phyloP scores from a whole-genome alignment of 2,329 filamentous ascomycete genomes.

The Clonostachys byssicola region DNA sequence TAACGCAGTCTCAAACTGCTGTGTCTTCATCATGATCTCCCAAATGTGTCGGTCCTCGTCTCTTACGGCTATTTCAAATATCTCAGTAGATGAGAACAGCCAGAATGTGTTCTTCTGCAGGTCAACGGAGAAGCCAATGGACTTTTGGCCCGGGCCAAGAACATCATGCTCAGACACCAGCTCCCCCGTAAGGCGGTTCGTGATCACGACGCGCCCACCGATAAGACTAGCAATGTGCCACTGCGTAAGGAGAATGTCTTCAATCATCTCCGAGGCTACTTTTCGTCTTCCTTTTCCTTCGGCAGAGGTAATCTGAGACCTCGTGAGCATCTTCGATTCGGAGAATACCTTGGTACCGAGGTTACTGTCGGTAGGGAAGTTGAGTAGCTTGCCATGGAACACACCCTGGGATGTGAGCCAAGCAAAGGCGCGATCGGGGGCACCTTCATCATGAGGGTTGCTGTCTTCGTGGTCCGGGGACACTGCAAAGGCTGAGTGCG shows the following conservation, averaged over 20 bases:
- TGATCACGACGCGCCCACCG: slow-evolving; percentile 76
- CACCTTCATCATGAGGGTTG: slow-evolving; percentile 16
- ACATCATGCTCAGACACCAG: slow-evolving; percentile 83
- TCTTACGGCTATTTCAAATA: slow-evolving; percentile 87
- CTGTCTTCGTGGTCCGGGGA: slow-evolving; percentile 68
- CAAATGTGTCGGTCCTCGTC: slow-evolving; percentile 92
- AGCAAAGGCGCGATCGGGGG: slow-evolving; percentile 71
- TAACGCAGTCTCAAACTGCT: slow-evolving; percentile 85
- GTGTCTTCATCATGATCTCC: slow-evolving; percentile 84
- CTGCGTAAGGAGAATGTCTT: slow-evolving; percentile 80
- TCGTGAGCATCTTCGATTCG: slow-evolving; percentile 73
- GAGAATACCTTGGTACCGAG: slow-evolving; percentile 73
- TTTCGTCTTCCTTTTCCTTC: slow-evolving; percentile 41
- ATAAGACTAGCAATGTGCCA: slow-evolving; percentile 88
- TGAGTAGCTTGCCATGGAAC: slow-evolving; percentile 76
- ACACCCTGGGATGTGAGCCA: slow-evolving; percentile 89
- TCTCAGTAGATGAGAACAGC: slow-evolving; percentile 87
- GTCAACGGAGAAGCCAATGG: slow-evolving; percentile 83
- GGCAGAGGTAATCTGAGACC: slow-evolving; percentile 63
- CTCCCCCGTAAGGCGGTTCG: slow-evolving; percentile 82
- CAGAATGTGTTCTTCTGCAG: slow-evolving; percentile 95
- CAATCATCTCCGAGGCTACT: slow-evolving; percentile 38
- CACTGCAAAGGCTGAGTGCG: slow-evolving; percentile 59
- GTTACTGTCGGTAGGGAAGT: slow-evolving; percentile 51
- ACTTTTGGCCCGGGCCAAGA: slow-evolving; percentile 72